phyloP scores from a whole-genome alignment of 495 filamentous ascomycete genomes.

The Hyaloscypha finlandica region DNA sequence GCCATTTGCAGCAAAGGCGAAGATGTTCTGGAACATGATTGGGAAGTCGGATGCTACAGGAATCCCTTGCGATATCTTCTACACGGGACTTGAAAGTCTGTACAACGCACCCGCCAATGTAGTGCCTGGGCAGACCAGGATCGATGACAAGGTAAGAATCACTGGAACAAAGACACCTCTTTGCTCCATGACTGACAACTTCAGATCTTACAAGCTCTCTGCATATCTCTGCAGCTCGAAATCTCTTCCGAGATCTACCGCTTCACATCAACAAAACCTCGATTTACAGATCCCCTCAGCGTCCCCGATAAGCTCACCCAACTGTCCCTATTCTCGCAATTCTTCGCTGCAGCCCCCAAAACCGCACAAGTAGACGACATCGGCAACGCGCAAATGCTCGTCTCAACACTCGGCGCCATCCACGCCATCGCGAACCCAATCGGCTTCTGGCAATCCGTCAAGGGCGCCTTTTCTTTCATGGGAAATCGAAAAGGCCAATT shows the following conservation, averaged over 20 bases:
- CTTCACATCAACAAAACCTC: conserved; percentile 9
- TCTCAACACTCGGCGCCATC: conserved; percentile 12
- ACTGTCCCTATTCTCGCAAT: conserved; percentile 6
- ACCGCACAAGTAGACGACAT: not conserved
- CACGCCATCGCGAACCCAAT: conserved; percentile 16
- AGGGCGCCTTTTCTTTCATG: conserved; percentile 9
- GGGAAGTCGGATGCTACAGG: conserved; percentile 3
- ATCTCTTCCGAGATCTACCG: conserved; percentile 13
- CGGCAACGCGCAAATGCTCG: conserved; percentile 8
- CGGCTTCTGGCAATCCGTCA: conserved; percentile 16
- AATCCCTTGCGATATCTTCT: not conserved
- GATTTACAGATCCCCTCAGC: conserved; percentile 12
- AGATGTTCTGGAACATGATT: conserved; percentile 34
- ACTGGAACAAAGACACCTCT: not conserved
- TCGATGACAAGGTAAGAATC: conserved; percentile 10
- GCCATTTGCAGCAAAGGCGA: conserved; percentile 28
- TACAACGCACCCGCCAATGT: not conserved
- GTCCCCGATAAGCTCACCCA: conserved; percentile 8
- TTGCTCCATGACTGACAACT: conserved; percentile 6
- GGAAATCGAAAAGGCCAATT: conserved; percentile 14
- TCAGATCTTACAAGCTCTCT: conserved; percentile 12
- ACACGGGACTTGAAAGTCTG: conserved; percentile 2
- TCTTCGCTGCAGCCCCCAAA: conserved; percentile 2
- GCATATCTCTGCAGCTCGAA: conserved; percentile 14
- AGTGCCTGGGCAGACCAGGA: not conserved